Conservation (phyloP, 306 rosid genomes). For the Crataegus laevigata region DNA sequence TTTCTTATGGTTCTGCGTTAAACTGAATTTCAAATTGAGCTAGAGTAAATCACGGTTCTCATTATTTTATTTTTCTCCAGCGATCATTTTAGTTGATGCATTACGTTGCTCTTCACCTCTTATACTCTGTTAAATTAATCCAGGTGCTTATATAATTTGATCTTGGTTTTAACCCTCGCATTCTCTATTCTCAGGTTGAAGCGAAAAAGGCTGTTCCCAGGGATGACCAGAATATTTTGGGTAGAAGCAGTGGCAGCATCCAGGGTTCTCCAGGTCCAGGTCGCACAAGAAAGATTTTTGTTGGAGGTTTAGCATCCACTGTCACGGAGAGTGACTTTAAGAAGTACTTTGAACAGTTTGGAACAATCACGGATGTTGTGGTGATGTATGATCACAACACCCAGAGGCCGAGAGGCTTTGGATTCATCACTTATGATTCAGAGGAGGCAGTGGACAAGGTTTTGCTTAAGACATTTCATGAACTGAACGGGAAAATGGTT, state of each 20-base stretch:
- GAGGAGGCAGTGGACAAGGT: constrained; percentile 96
- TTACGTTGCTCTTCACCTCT: constrained; percentile 5
- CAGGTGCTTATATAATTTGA: not conserved
- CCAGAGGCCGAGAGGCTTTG: constrained; percentile 97
- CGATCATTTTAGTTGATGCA: not conserved
- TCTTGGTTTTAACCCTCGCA: constrained; percentile 8
- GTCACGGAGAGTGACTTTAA: constrained; percentile 96
- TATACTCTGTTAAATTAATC: not conserved
- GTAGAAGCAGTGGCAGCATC: constrained; percentile 69
- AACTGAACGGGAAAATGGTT: constrained; percentile 94
- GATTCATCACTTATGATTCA: constrained; percentile 91
- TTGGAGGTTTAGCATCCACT: constrained; percentile 95
- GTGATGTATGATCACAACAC: constrained; percentile 99
- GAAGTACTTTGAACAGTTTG: constrained; percentile 90
- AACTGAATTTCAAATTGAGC: constrained; percentile 18
- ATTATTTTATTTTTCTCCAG: not conserved
- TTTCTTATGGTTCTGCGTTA: constrained; percentile 10
- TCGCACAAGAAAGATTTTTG: constrained; percentile 95
- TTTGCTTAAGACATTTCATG: constrained; percentile 81
- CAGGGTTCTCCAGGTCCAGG: constrained; percentile 89
- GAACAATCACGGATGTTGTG: constrained; percentile 94
- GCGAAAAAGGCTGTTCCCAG: constrained; percentile 98
- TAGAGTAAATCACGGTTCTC: not conserved
- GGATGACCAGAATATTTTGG: constrained; percentile 81
- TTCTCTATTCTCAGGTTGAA: constrained; percentile 61